phyloP scores from a whole-genome alignment of 805 yeast genomes.

The Candida caryicola region DNA sequence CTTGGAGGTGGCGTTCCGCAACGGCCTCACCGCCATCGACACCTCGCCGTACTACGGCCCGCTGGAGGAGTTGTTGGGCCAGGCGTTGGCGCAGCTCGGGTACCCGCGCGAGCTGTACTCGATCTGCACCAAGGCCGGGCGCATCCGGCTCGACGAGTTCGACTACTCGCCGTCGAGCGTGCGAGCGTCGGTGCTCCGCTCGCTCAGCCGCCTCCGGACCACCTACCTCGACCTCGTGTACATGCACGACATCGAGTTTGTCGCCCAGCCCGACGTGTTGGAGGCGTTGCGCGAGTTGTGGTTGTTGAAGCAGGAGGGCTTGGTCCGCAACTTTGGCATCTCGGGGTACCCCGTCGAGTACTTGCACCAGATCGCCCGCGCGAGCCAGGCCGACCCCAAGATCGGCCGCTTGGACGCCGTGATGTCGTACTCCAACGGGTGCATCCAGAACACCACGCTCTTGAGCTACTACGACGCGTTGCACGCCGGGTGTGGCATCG shows the following conservation, averaged over 20 bases:
- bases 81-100: conserved; percentile 44
- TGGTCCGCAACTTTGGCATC: conserved; percentile 65
- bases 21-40: conserved; percentile 77
- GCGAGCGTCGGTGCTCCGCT: conserved; percentile 59
- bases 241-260: conserved; percentile 88
- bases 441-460: conserved; percentile 68
- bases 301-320: conserved; percentile 60
- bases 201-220: conserved; percentile 64
- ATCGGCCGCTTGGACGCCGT: conserved; percentile 72
- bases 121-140: conserved; percentile 84
- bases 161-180: conserved; percentile 68
- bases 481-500: conserved; percentile 51
- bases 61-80: conserved; percentile 72
- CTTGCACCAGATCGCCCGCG: conserved; percentile 50
- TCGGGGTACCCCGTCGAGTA: conserved; percentile 85
- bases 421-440: conserved; percentile 76
- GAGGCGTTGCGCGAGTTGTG: conserved; percentile 64
- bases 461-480: conserved; percentile 49
- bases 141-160: conserved; percentile 64
- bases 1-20: conserved; percentile 54
- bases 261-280: conserved; percentile 48
- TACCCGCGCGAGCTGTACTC: conserved; percentile 61
- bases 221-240: conserved; percentile 76
- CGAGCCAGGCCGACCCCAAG: conserved; percentile 30
- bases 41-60: conserved; percentile 95